phyloP scores from a whole-genome alignment of 2,329 filamentous ascomycete genomes.

The Venturia aucupariae region DNA sequence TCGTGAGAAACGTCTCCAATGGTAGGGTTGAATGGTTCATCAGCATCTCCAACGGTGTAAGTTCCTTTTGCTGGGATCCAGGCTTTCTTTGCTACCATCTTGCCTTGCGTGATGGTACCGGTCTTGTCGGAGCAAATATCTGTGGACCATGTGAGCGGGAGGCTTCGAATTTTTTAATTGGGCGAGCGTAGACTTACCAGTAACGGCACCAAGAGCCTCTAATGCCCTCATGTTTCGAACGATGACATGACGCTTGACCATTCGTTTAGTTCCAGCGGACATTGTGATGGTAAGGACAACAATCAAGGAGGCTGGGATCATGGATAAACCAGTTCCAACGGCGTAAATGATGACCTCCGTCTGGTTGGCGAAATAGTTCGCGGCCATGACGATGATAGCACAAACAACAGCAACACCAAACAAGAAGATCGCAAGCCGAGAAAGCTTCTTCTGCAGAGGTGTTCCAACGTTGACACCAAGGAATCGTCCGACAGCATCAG shows the following conservation, averaged over 20 bases:
- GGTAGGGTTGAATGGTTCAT: conserved; percentile 48
- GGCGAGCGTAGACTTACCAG: conserved; percentile 28
- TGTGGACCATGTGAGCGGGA: not conserved
- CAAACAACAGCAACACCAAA: conserved; percentile 66
- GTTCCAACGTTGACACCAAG: conserved; percentile 58
- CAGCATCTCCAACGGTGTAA: conserved; percentile 47
- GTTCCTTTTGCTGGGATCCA: conserved; percentile 47
- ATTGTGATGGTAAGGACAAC: conserved; percentile 62
- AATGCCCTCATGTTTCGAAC: conserved; percentile 31
- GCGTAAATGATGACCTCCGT: conserved; percentile 40
- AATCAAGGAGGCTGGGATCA: conserved; percentile 46
- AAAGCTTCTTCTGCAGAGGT: conserved; percentile 75
- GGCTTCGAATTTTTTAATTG: not conserved
- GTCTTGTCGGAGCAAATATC: conserved; percentile 37
- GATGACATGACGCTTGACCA: conserved; percentile 33
- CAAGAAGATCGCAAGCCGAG: conserved; percentile 72
- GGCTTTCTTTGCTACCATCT: conserved; percentile 32
- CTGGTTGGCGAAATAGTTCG: conserved; percentile 41
- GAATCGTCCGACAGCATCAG: conserved; percentile 28
- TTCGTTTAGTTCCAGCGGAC: conserved; percentile 34
- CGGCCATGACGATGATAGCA: conserved; percentile 58
- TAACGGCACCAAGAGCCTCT: conserved; percentile 22
- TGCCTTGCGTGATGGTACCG: conserved; percentile 32
- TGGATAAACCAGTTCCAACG: conserved; percentile 38
- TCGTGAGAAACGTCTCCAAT: conserved; percentile 28